Conservation (phyloP, 2,329 filamentous ascomycete genomes). For the Colletotrichum higginsianum region DNA sequence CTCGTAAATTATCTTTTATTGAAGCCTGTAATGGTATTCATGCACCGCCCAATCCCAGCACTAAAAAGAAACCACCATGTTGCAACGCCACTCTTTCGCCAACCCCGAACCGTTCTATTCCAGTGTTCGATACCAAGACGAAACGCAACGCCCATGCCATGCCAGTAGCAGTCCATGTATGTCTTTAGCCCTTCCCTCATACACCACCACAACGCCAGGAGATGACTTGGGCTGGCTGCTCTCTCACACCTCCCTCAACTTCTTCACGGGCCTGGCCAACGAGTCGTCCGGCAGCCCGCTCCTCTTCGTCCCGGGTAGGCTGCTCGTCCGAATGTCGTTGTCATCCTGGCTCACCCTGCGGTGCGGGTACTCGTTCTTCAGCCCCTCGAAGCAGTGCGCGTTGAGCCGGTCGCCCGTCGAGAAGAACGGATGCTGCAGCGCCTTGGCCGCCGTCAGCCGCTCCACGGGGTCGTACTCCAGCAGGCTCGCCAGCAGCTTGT, state of each 20-base stretch:
- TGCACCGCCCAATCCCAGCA: not conserved
- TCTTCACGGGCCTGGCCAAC: conserved; percentile 74
- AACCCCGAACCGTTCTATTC: not conserved
- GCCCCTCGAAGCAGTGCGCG: conserved; percentile 90
- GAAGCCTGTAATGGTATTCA: not conserved
- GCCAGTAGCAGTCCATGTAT: not conserved
- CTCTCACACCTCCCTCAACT: conserved; percentile 67
- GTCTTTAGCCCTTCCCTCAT: not conserved
- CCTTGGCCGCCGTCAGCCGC: conserved; percentile 87
- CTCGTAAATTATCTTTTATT: not conserved
- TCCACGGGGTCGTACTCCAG: conserved; percentile 95
- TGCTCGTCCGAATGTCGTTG: conserved; percentile 93
- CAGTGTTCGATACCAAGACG: not conserved
- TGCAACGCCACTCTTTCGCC: not conserved
- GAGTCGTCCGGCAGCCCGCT: conserved; percentile 87
- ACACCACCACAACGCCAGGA: too few species aligned
- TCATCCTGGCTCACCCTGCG: conserved; percentile 94
- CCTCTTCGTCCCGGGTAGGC: conserved; percentile 90
- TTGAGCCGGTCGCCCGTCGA: conserved; percentile 79
- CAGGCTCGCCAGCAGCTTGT: conserved; percentile 84
- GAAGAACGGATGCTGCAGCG: conserved; percentile 94
- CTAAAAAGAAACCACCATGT: not conserved
- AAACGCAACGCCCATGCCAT: not conserved
- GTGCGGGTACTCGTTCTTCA: conserved; percentile 90
- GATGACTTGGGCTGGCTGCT: too few species aligned